These are phyloP conservation scores for Hondaea fermentalgiana DNA, from an alignment of 108 stramenopile genomes.

Conservation along the genomic window DNA sequence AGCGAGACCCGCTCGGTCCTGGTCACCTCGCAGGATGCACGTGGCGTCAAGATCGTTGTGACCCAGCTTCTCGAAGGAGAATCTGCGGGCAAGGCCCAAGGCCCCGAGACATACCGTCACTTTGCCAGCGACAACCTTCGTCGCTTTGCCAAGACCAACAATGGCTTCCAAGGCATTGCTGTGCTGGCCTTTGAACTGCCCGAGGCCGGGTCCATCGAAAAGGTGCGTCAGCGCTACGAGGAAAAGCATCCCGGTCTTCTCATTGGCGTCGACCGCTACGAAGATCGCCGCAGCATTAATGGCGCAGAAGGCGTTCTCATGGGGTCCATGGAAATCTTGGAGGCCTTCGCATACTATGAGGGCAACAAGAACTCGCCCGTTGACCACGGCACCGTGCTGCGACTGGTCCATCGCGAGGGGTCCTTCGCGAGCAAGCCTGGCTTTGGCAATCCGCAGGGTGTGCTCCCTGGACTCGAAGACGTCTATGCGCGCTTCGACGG, in stretches of 20 bases:
- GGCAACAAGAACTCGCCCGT: slow-evolving; percentile 22
- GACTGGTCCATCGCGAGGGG: slow-evolving; percentile 53
- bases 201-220: slow-evolving; percentile 34
- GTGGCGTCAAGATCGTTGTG: slow-evolving; percentile 66
- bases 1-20: slow-evolving; percentile 48
- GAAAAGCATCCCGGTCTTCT: slow-evolving; percentile 56
- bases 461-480: slow-evolving; percentile 54
- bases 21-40: slow-evolving; percentile 63
- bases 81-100: not conserved
- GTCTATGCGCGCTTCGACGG: slow-evolving; percentile 59
- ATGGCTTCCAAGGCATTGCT: slow-evolving; percentile 55
- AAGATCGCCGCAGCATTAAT: not conserved
- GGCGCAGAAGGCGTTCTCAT: not conserved
- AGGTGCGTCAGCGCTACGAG: slow-evolving; percentile 45
- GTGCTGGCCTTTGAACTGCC: slow-evolving; percentile 62
- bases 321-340: slow-evolving; percentile 36
- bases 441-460: slow-evolving; percentile 10
- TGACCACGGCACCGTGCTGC: slow-evolving; percentile 64
- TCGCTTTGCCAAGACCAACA: slow-evolving; percentile 53
- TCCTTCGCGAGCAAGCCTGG: not conserved
- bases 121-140: slow-evolving; percentile 32
- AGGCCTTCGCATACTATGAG: slow-evolving; percentile 71
- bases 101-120: not conserved
- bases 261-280: slow-evolving; percentile 18
- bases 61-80: slow-evolving; percentile 23